Evolutionary conservation across 371 early-diverging fungal species (phyloP), one percentile per base, ranked within the genome.

Genomic region (Catenaria anguillulae): DNA sequence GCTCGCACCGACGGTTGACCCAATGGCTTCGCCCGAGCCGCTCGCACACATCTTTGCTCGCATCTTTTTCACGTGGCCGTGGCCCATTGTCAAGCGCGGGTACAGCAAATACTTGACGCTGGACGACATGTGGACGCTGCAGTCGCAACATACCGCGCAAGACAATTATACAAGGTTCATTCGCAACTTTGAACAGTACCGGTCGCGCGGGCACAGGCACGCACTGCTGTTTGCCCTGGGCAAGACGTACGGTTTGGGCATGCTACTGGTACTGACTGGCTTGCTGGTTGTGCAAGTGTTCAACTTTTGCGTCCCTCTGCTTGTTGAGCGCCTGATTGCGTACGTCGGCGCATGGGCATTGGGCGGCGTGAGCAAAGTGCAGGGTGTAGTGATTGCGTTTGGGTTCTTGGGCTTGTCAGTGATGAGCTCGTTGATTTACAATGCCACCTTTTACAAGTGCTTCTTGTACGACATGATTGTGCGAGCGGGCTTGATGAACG

Each of bases 1-100:
- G 45, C 12, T 23, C 10, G 17, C 45, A 3, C 3, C 8, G 19
- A 17, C 12, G 45, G 2, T 10, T 23, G 45, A 43, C n/a, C 35
- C 56, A 21, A 35, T 10, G 19, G 56, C 33, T 0, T n/a, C 21
- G 5, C 91, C 90, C 4, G 93, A 95, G 66, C 83, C 81, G 33
- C 77, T 75, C 23, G 85, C 93, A 37, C 86, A 89, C 66, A 83
- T 97, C 40, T 92, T 92, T 65, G 85, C 89, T 15, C 72, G 78
- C 43, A 67, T 92, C 17, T 81, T 86, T 0, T 97, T 95, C 70
- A 73, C 80, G 36, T 97, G 97, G 97, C 87, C 94, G 85, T 84
- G 86, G 37, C 81, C 82, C 8, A 65, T 95, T 67, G 87, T 97
- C 79, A 84, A 84, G 60, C 71, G 83, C 26, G 97, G 96, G 3